A percentile compares a stretch with the other conserved stretches of the same genome.
Evolutionary conservation across 164 flowering plant genomes (phyloP).

Genomic region (Dillenia turbinata): DNA sequence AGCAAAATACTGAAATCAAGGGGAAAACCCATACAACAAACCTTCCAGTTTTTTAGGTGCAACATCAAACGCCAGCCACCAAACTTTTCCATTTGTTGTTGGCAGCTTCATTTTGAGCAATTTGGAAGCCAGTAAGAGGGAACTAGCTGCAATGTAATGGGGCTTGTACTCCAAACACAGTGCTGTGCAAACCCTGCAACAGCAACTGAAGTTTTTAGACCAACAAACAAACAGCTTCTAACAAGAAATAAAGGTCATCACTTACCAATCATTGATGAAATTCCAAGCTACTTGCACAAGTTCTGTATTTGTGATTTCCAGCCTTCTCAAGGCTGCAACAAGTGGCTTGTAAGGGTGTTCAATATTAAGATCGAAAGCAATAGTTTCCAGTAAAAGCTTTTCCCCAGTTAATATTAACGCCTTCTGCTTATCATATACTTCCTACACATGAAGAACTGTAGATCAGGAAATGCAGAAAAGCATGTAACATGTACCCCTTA

Average conservation of each 20-base stretch:
- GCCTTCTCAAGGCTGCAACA: slow-evolving; percentile 47
- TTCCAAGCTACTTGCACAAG: slow-evolving; percentile 63
- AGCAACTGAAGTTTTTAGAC: neutral
- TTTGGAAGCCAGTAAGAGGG: slow-evolving; percentile 70
- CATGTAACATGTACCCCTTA: neutral
- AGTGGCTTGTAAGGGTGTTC: slow-evolving; percentile 64
- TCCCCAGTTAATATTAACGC: slow-evolving; percentile 49
- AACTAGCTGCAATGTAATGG: slow-evolving; percentile 70
- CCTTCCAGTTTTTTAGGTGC: slow-evolving; percentile 60
- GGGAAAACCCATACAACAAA: slow-evolving; percentile 10
- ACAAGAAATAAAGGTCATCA: neutral
- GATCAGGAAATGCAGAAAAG: too few species aligned
- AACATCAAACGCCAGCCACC: slow-evolving; percentile 75
- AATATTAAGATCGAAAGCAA: slow-evolving; percentile 58
- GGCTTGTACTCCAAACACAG: slow-evolving; percentile 72
- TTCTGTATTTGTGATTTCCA: slow-evolving; percentile 29
- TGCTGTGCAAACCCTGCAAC: slow-evolving; percentile 54
- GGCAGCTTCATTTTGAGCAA: slow-evolving; percentile 52
- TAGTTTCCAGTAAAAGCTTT: slow-evolving; percentile 41
- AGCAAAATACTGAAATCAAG: neutral
- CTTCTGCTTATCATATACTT: slow-evolving; percentile 53
- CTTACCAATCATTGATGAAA: slow-evolving; percentile 67
- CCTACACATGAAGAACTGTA: slow-evolving; percentile 23
- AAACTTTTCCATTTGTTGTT: slow-evolving; percentile 35
- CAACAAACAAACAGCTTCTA: neutral